Percentiles rank a stretch among this genome's conserved stretches.
These are phyloP conservation scores for Talaromyces marneffei DNA, from an alignment of 2,329 filamentous ascomycete genomes.

Conservation along the genomic window DNA sequence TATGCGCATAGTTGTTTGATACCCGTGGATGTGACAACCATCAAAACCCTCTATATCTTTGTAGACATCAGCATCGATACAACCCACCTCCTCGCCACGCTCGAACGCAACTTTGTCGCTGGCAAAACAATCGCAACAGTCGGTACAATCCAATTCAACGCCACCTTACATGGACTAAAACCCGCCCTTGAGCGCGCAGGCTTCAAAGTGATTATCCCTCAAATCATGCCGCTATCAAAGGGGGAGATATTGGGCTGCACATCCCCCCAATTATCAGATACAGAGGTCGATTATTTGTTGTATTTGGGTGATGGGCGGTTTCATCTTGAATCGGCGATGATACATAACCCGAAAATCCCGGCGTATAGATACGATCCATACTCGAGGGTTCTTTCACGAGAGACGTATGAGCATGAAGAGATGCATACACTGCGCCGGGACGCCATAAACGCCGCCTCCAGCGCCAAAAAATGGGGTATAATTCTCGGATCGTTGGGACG, in stretches of 20 bases:
- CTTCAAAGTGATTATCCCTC: slow-evolving; percentile 79
- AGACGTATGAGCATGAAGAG: slow-evolving; percentile 85
- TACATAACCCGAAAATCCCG: slow-evolving; percentile 85
- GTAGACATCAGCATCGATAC: slow-evolving; percentile 97
- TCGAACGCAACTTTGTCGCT: slow-evolving; percentile 79
- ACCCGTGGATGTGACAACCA: slow-evolving; percentile 91
- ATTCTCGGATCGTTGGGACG: slow-evolving; percentile 88
- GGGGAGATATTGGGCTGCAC: slow-evolving; percentile 98
- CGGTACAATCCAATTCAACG: slow-evolving; percentile 98
- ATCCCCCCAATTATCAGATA: slow-evolving; percentile 64
- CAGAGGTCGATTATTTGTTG: slow-evolving; percentile 67
- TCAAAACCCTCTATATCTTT: slow-evolving; percentile 96
- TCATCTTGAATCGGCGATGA: slow-evolving; percentile 98
- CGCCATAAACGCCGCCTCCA: slow-evolving; percentile 69
- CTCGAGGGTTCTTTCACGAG: slow-evolving; percentile 81
- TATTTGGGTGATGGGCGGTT: slow-evolving; percentile 92
- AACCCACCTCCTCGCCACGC: slow-evolving; percentile 73
- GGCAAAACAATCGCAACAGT: slow-evolving; percentile 89
- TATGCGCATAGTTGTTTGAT: slow-evolving; percentile 97
- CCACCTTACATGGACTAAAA: slow-evolving; percentile 82
- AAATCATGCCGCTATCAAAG: slow-evolving; percentile 86
- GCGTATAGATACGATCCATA: slow-evolving; percentile 98
- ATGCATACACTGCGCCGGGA: slow-evolving; percentile 74
- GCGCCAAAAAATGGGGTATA: slow-evolving; percentile 84
- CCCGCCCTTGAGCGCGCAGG: slow-evolving; percentile 74